These are phyloP conservation scores for Xylaria castorea DNA, from an alignment of 495 filamentous ascomycete genomes.

Conservation along the genomic window DNA sequence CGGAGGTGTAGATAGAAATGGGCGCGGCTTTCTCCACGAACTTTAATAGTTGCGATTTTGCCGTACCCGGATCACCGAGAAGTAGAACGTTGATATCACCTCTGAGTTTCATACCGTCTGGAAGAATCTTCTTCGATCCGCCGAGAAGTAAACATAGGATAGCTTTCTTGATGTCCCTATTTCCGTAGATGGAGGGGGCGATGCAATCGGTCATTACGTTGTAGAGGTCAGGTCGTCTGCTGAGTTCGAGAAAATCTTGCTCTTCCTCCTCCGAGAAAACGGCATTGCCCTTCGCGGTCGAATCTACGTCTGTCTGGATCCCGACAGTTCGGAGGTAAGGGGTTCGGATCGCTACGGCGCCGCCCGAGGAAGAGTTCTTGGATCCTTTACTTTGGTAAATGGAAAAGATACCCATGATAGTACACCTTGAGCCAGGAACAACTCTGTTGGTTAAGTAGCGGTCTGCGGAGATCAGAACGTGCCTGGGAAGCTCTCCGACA, in stretches of 20 bases:
- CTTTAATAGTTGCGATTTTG: constrained; percentile 96
- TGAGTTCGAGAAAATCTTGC: constrained; percentile 95
- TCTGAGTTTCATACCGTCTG: constrained; percentile 97
- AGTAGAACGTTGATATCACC: constrained; percentile 99
- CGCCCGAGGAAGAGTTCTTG: constrained; percentile 72
- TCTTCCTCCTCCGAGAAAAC: constrained; percentile 96
- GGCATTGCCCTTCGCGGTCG: constrained; percentile 83
- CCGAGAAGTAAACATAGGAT: constrained; percentile 95
- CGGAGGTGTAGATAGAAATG: constrained; percentile 98
- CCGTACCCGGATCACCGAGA: constrained; percentile 96
- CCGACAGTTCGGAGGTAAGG: constrained; percentile 96
- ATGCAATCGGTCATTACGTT: constrained; percentile 89
- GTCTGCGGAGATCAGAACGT: constrained; percentile 93
- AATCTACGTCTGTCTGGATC: constrained; percentile 87
- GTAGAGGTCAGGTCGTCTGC: constrained; percentile 89
- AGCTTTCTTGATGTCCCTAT: constrained; percentile 96
- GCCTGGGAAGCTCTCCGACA: constrained; percentile 93
- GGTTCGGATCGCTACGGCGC: constrained; percentile 92
- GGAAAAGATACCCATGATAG: constrained; percentile 95
- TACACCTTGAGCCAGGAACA: constrained; percentile 93
- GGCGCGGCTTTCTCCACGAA: constrained; percentile 97
- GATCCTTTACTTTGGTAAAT: constrained; percentile 92
- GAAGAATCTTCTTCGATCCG: constrained; percentile 97
- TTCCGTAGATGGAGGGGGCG: constrained; percentile 97
- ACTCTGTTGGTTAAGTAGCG: constrained; percentile 95